These are phyloP conservation scores for Zoysia matrella DNA, from an alignment of 202 grass and related monocot species.

Conservation along the genomic window DNA sequence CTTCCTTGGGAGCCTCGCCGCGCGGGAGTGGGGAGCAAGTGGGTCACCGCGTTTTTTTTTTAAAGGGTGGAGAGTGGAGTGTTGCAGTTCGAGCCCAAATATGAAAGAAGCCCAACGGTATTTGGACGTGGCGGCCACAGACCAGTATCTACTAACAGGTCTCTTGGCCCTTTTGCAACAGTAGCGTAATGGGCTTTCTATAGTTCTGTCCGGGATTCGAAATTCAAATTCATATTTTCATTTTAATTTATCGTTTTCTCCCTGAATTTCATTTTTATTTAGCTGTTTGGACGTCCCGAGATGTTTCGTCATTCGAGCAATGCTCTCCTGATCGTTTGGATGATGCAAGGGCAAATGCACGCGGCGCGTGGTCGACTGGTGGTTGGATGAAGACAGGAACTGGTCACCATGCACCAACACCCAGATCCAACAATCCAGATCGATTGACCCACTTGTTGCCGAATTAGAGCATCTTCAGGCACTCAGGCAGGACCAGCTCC, in stretches of 20 bases:
- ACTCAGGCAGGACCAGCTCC: background rate
- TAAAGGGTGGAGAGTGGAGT: no score
- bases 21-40: background rate
- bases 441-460: background rate
- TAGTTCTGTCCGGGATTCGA: no score
- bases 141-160: background rate
- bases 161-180: background rate
- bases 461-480: background rate
- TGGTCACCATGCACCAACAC: slow-evolving; percentile 27
- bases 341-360: slow-evolving; percentile 10
- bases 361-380: background rate
- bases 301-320: no score
- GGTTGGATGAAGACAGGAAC: slow-evolving; percentile 48
- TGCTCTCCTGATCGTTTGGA: no score
- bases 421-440: background rate
- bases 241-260: no score
- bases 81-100: no score
- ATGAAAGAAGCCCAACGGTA: background rate
- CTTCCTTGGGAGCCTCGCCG: background rate
- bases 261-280: no score
- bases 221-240: no score
- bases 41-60: background rate
- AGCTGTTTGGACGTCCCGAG: no score
- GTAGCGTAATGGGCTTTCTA: background rate
- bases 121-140: background rate